Base-by-base conservation (phyloP, 108 stramenopile species). In the Conticribra guillardii region DNA sequence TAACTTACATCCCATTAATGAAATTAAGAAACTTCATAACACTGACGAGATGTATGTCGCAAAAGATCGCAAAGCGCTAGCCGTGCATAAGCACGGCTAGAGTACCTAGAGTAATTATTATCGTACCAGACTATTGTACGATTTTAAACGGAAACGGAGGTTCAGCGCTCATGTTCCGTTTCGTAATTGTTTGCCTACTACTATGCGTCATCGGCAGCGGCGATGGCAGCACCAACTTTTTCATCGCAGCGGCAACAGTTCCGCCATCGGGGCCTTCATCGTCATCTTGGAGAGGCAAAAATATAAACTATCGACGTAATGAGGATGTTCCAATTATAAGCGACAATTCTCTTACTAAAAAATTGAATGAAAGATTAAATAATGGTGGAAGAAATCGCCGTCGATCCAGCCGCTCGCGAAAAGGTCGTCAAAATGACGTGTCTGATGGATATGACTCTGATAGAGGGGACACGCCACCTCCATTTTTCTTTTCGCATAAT, bases 281-380 rank as follows among this genome's bases (percentile, higher is more conserved):
- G 22, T 22, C 49, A 4, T 65, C 63, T 64, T 59, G 54, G 63
- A 19, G 62, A 21, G 44, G 60, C 15, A 33, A 54, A 21, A 67
- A 55, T 18, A 44, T 27, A 37, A 18, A 28, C 30, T 53, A 53
- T 62, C 59, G 27, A 46, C 37, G 18, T 60, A 55, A 57, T 34
- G 67, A 47, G 34, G 76, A 78, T 50, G 54, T 78, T 15, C 76
- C 76, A 17, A 76, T 76, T 34, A 60, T 76, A 23, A 47, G 51
- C 29, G 74, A 68, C 24, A 44, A 49, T 19, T 30, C 44, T 26
- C 37, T 16, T 1, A 0, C 49, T 21, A 34, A 19, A 22, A 53
- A 41, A 45, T 22, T 7, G 26, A 16, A 23, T 17, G 32, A 33
- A 34, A 31, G 52, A 60, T 50, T 41, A 33, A n/a, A 33, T 5